Conservation (phyloP, 2,329 filamentous ascomycete genomes). For the Apiospora pterosperma region DNA sequence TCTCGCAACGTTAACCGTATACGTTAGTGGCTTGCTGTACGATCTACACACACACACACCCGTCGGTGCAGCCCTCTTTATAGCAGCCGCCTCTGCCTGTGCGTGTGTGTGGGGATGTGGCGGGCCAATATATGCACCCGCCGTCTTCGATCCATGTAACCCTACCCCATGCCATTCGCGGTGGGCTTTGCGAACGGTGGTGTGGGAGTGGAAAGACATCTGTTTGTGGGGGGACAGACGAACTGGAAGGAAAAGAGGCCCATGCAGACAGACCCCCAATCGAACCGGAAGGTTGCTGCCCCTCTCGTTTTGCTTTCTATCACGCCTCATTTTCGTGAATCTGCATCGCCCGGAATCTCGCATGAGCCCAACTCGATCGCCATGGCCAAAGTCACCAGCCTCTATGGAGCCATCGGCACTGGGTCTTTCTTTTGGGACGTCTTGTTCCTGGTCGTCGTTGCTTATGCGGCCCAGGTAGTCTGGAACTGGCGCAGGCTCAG, state of each 20-base stretch:
- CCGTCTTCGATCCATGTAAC: not conserved
- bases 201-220: not conserved
- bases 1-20: not conserved
- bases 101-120: not conserved
- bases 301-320: not conserved
- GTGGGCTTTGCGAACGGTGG: not conserved
- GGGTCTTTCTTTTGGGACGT: not conserved
- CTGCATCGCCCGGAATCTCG: not conserved
- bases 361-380: not conserved
- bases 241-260: not conserved
- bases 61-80: not conserved
- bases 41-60: not conserved
- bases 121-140: not conserved
- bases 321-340: not conserved
- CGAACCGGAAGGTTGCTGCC: not conserved
- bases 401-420: not conserved
- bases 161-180: not conserved
- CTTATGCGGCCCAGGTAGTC: constrained; percentile 5
- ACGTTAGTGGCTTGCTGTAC: not conserved
- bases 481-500: constrained; percentile 17
- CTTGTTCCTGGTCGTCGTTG: constrained; percentile 2
- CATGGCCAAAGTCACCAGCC: not conserved
- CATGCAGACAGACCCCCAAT: not conserved
- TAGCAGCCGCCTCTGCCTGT: not conserved
- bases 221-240: not conserved